Evolutionary conservation across 306 rosid genomes (phyloP).

Genomic region (Prunus dulcis): DNA sequence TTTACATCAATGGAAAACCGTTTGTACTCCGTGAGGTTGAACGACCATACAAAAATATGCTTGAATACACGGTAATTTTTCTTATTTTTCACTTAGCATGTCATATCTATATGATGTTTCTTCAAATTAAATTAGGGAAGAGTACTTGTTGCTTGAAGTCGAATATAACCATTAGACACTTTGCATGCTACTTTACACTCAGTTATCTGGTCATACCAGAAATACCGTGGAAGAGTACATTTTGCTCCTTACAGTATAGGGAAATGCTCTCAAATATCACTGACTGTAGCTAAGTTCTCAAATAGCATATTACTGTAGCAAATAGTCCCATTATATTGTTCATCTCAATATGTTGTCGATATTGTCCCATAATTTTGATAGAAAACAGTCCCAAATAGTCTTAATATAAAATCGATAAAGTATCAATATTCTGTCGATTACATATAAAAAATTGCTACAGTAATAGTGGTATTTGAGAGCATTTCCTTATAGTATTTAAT

Average conservation of each 20-base stretch:
- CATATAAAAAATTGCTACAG: no score
- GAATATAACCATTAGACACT: not conserved
- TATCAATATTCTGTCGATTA: no score
- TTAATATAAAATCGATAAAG: no score
- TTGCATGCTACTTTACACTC: not conserved
- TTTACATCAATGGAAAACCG: slow-evolving; percentile 89
- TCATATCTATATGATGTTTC: not conserved
- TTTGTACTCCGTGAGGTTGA: slow-evolving; percentile 95
- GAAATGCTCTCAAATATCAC: no score
- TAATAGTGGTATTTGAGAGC: no score
- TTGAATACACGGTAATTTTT: slow-evolving; percentile 74
- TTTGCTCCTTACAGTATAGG: not conserved
- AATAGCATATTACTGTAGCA: no score
- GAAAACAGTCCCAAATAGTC: no score
- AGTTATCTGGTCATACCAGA: not conserved
- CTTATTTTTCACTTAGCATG: not conserved
- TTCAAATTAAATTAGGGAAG: not conserved
- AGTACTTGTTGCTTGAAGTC: not conserved
- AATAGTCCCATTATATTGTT: no score
- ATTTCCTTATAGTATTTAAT: not conserved
- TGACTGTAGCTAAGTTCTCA: no score
- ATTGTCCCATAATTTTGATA: no score
- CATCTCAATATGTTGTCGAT: no score
- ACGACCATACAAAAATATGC: slow-evolving; percentile 90
- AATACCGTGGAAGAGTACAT: not conserved